Percentiles rank a stretch among this genome's conserved stretches.
Evolutionary conservation across 306 rosid species (phyloP).

Genomic region (Arachis hypogaea): DNA sequence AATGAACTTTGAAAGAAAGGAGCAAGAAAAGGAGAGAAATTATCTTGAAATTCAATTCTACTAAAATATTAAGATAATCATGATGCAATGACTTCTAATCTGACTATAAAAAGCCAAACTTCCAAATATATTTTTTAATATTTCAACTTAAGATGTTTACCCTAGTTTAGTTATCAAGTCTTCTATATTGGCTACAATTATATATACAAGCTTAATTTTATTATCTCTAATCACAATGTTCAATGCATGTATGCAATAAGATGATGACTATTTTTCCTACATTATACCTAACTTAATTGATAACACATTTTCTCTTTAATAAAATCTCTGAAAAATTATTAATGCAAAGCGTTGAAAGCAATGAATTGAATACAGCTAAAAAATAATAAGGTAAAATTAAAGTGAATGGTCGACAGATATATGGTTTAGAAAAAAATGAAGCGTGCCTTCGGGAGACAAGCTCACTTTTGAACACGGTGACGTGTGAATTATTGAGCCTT

Average conservation of each 20-base stretch:
- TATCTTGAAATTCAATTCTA: too few species aligned
- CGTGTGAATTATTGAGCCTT: slow-evolving; percentile 1
- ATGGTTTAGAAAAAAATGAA: slow-evolving; percentile 2
- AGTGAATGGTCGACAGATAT: not conserved
- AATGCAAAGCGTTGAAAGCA: not conserved
- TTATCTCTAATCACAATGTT: not conserved
- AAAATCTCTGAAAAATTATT: not conserved
- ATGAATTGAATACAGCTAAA: not conserved
- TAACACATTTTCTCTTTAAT: not conserved
- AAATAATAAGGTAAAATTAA: not conserved
- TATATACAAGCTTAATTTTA: not conserved
- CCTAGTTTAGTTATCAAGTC: too few species aligned
- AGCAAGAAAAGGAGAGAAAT: too few species aligned
- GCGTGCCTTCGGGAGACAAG: not conserved
- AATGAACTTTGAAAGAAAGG: too few species aligned
- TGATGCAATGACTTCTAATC: too few species aligned
- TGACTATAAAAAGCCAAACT: too few species aligned
- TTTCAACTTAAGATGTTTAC: too few species aligned
- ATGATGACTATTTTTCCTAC: not conserved
- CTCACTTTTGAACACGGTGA: not conserved
- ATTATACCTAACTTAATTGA: not conserved
- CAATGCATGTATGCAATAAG: too few species aligned
- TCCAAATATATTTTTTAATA: too few species aligned
- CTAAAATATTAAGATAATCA: too few species aligned
- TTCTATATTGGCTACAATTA: not conserved